These are phyloP conservation scores for Lithospermum erythrorhizon DNA, from an alignment of 257 asterid species.

Conservation along the genomic window DNA sequence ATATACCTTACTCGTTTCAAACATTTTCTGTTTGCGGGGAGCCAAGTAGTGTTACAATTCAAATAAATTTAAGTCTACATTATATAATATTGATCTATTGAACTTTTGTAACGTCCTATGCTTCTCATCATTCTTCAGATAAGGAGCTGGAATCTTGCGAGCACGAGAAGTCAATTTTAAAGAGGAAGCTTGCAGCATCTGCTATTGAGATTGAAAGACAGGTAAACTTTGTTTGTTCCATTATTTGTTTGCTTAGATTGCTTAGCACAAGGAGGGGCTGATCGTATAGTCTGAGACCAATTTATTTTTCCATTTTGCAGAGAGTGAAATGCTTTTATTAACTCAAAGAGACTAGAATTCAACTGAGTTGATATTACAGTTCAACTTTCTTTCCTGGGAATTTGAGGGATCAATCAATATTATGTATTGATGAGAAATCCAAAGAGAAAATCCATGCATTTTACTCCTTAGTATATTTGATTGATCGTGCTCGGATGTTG, in stretches of 20 bases:
- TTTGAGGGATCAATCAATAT: neutral
- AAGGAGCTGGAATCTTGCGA: conserved; percentile 56
- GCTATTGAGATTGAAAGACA: conserved; percentile 76
- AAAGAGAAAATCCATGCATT: neutral
- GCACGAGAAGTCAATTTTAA: conserved; percentile 47
- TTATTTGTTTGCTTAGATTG: conserved; percentile 2
- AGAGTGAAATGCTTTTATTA: conserved; percentile 67
- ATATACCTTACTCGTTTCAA: too few relatives aligned
- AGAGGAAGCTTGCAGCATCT: conserved; percentile 70
- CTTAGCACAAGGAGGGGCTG: conserved; percentile 6
- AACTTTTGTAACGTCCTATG: neutral
- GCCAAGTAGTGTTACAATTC: neutral
- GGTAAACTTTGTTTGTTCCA: conserved; percentile 24
- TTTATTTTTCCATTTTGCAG: conserved; percentile 30
- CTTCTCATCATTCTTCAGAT: conserved; percentile 31
- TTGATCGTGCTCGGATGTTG: neutral
- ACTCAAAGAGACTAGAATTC: neutral
- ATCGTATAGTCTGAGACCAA: conserved; percentile 5
- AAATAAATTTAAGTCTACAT: too few relatives aligned
- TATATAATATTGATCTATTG: neutral
- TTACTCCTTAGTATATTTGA: neutral
- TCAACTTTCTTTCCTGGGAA: neutral
- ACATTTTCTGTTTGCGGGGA: neutral
- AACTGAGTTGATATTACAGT: neutral
- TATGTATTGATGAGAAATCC: neutral